phyloP scores from a whole-genome alignment of 805 yeast genomes.

The Wickerhamiella allomyrinae region DNA sequence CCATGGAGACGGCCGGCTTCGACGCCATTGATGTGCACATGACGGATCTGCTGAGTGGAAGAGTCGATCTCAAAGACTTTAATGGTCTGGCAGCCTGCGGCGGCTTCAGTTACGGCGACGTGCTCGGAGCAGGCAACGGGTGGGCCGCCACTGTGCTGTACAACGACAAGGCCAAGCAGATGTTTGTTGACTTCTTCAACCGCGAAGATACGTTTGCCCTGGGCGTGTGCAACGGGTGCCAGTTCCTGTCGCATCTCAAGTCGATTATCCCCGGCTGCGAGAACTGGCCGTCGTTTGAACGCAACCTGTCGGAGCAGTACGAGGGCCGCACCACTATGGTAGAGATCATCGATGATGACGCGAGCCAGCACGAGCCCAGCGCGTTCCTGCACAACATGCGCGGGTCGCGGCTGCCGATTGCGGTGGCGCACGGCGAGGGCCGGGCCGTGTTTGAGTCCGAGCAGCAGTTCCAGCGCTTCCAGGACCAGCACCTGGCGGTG shows the following conservation, averaged over 20 bases:
- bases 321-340: slow-evolving; percentile 91
- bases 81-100: slow-evolving; percentile 97
- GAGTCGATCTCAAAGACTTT: slow-evolving; percentile 51
- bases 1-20: slow-evolving; percentile 90
- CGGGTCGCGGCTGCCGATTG: slow-evolving; percentile 89
- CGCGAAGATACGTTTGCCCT: slow-evolving; percentile 89
- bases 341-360: slow-evolving; percentile 42
- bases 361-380: slow-evolving; percentile 27
- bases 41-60: slow-evolving; percentile 76
- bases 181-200: slow-evolving; percentile 69
- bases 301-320: slow-evolving; percentile 83
- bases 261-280: slow-evolving; percentile 85
- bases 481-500: slow-evolving; percentile 36
- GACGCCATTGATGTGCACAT: slow-evolving; percentile 90
- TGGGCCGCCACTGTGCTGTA: slow-evolving; percentile 96
- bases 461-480: slow-evolving; percentile 35
- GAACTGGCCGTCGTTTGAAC: slow-evolving; percentile 91
- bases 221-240: slow-evolving; percentile 99
- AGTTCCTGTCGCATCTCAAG: slow-evolving; percentile 77
- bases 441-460: slow-evolving; percentile 54
- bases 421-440: slow-evolving; percentile 99
- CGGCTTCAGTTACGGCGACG: slow-evolving; percentile 98
- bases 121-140: slow-evolving; percentile 95
- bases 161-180: slow-evolving; percentile 60
- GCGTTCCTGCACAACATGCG: slow-evolving; percentile 81